Base-by-base conservation (phyloP, 148 eudicot species). In the Chenopodium quinoa region DNA sequence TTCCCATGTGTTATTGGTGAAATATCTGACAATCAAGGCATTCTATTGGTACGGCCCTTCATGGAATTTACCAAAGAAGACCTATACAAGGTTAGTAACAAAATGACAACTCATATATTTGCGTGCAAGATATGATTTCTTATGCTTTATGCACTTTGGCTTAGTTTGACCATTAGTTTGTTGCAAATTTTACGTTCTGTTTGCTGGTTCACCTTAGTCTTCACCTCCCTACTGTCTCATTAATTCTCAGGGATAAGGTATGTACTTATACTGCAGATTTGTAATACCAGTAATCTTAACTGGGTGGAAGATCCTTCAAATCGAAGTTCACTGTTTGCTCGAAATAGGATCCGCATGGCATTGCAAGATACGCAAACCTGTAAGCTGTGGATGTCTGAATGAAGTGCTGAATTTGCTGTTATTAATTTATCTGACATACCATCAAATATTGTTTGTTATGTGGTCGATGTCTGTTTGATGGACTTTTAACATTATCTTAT, bases 261-360 rank as follows among this genome's bases (percentile, higher is more conserved):
- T 65, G 58, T 76, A 78, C 70, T 23, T 74, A 37, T 37, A 40
- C 75, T 84, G 85, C 90, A 96, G 99, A 89, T 96, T 82, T 96
- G 99, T 88, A 77, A 69, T 86, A 84, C 82, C 78, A 86, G 76
- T 75, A 85, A 87, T 82, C 97, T 88, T 83, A 90, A 90, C 75
- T 96, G 98, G 98, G 98, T 96, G 78, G 99, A 96, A 88, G 98
- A 96, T 89, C 99, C 99, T 47, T 86, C 95, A 76, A 96, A 96
- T 74, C 84, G 63, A 82, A 96, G 93, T 86, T 84, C 89, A 65
- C 44, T 87, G 60, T 94, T 85, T 92, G 87, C 91, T 70, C 92
- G 98, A 60, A 96, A 94, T 83, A 90, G 99, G 87, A 94, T 96
- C 78, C 88, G 99, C 48, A 85, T 86, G 89, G 87, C 90, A 70